Conservation (phyloP, 78 protist genomes). For the Bigelowiella natans region DNA sequence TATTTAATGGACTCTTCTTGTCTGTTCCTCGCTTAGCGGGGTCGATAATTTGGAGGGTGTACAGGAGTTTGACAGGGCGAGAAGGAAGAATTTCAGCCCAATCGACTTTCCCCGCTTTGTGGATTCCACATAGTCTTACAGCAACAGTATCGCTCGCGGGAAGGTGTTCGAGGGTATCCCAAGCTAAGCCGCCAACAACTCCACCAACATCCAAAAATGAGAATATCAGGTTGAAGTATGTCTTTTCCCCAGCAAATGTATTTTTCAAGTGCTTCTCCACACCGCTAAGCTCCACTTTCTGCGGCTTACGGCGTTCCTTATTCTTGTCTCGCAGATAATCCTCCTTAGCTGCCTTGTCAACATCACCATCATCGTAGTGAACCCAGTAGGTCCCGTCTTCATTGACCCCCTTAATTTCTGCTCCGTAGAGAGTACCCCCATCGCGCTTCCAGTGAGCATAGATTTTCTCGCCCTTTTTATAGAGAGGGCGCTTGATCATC, state of each 20-base stretch:
- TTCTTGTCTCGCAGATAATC: neutral
- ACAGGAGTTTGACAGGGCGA: neutral
- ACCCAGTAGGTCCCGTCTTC: neutral
- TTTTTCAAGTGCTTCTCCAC: neutral
- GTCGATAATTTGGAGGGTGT: neutral
- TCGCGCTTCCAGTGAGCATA: neutral
- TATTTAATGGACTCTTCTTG: neutral
- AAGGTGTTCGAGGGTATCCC: neutral
- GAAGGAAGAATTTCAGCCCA: neutral
- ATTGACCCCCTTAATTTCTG: neutral
- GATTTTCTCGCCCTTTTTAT: neutral
- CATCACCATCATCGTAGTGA: neutral
- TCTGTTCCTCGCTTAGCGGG: neutral
- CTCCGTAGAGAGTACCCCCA: neutral
- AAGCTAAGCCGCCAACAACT: neutral
- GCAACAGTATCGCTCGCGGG: neutral
- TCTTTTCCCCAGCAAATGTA: neutral
- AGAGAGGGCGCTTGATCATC: neutral
- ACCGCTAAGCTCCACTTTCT: neutral
- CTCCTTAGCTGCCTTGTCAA: neutral
- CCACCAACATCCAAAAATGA: neutral
- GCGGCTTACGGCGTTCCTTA: neutral
- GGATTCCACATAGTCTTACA: neutral
- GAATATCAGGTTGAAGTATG: neutral
- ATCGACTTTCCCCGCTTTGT: neutral